Percentiles rank a stretch among this genome's conserved stretches.
Conservation (phyloP, 345 rosid species). For the Gossypioides kirkii region DNA sequence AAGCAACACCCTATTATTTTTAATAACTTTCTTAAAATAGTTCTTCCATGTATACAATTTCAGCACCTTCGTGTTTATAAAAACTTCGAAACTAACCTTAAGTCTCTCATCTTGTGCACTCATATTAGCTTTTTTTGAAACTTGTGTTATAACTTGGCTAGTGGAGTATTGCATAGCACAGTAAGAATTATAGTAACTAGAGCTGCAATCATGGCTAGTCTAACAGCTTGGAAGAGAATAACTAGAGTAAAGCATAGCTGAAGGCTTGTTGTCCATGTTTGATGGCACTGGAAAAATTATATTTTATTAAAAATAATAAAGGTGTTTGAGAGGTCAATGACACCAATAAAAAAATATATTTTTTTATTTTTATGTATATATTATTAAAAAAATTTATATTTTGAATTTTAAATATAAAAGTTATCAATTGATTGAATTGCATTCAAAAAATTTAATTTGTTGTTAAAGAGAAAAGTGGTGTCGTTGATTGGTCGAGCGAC, state of each 20-base stretch:
- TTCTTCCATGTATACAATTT: constrained; percentile 89
- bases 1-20: too few relatives aligned
- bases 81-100: constrained; percentile 70
- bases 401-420: too few relatives aligned
- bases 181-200: not conserved
- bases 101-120: constrained; percentile 71
- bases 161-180: not conserved
- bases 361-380: too few relatives aligned
- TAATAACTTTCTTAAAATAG: constrained; percentile 77
- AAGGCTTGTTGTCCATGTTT: constrained; percentile 83
- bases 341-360: too few relatives aligned
- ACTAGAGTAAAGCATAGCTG: constrained; percentile 19
- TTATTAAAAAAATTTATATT: too few relatives aligned
- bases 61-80: constrained; percentile 85
- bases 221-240: not conserved
- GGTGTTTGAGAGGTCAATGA: too few relatives aligned
- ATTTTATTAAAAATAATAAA: too few relatives aligned
- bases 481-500: too few relatives aligned
- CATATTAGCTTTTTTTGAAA: constrained; percentile 45
- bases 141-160: not conserved
- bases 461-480: too few relatives aligned
- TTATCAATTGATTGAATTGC: too few relatives aligned
- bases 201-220: not conserved
- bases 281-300: constrained; percentile 91
- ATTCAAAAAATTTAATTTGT: too few relatives aligned